Evolutionary conservation across 2,329 filamentous ascomycete species (phyloP), one percentile per base, ranked within the genome.

Genomic region (Monilinia fructigena): DNA sequence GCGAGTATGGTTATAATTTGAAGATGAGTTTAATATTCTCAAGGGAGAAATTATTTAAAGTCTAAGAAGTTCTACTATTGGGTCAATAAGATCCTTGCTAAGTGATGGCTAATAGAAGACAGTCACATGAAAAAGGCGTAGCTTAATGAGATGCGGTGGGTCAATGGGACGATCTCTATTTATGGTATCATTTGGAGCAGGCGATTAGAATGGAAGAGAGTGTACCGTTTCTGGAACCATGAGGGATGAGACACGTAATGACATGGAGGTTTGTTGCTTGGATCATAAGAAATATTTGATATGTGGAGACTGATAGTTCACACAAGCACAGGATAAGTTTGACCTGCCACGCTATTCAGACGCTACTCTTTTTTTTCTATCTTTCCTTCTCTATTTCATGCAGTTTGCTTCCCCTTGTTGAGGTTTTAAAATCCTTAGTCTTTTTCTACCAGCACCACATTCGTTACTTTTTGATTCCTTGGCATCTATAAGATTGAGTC

Each of bases 391-490:
- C 12, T 45, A 35, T 42, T n/a, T 52, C 5, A 16, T 60, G 4
- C 14, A 18, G 2, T 38, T n/a, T 60, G 14, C 5, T 40, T 40
- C 40, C 40, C 54, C 47, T 45, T 65, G 8, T 23, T 14, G 40
- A 52, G 20, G 18, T 2, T 53, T 42, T 11, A 20, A 20, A 6
- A 45, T 20, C 20, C 31, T 35, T 35, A 35, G 23, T 2, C 16
- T 11, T 40, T 40, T 52, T 47, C 14, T 60, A 63, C 18, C 35
- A 54, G 23, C 20, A 53, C 35, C 38, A 53, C 45, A 65, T 53
- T 53, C 47, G 23, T 60, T 65, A 65, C 63, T 60, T 45, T 58
- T 23, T 42, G 16, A 48, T 60, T 60, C 42, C 55, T 65, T 65
- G 63, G 63, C 55, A 28, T 60, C 55, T 53, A 20, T 53, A 60